Percentiles rank a stretch among this genome's conserved stretches.
These are phyloP conservation scores for Trichopus zeylanicus DNA, from an alignment of 116 monocot genomes.

Conservation along the genomic window DNA sequence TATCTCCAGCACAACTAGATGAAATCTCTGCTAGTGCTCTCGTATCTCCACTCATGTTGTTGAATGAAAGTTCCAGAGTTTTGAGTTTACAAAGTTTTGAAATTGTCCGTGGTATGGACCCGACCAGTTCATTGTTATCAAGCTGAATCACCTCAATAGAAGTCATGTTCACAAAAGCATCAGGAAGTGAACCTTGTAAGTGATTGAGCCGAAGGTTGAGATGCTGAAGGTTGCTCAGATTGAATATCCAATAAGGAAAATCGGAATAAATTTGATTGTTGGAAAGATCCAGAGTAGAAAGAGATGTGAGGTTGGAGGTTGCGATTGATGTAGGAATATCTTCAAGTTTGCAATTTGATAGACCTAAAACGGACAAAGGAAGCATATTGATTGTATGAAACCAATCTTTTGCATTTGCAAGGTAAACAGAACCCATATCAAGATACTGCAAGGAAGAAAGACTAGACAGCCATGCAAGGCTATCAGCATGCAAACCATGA, in stretches of 20 bases:
- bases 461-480: conserved; percentile 1
- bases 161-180: background rate
- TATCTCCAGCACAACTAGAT: background rate
- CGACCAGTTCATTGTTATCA: background rate
- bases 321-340: background rate
- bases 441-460: conserved; percentile 13
- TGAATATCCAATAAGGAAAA: conserved; percentile 16
- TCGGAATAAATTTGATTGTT: background rate
- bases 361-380: conserved; percentile 6
- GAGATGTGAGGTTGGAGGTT: conserved; percentile 10
- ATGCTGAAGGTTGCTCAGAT: background rate
- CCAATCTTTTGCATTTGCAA: background rate
- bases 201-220: background rate
- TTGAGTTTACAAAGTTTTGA: background rate
- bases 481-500: background rate
- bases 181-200: conserved; percentile 11
- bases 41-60: background rate
- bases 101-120: background rate
- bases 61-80: background rate
- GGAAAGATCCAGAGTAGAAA: conserved; percentile 16
- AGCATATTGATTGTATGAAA: conserved; percentile 10
- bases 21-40: background rate
- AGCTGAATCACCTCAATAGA: background rate
- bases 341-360: background rate
- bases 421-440: conserved; percentile 1